Conservation (phyloP, 331 rosid genomes). For the Rosa hybrid region DNA sequence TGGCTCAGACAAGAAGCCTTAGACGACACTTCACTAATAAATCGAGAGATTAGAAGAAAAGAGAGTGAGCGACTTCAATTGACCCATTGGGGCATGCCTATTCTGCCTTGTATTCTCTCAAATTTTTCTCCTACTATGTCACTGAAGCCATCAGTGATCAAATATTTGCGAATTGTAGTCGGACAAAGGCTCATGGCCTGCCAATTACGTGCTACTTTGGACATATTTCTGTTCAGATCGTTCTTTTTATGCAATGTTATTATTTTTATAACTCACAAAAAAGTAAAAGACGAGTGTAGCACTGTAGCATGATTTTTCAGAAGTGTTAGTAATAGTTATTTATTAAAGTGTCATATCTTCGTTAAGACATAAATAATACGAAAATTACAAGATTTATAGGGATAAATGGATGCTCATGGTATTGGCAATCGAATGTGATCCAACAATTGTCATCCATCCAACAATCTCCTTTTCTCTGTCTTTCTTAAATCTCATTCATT, state of each 20-base stretch:
- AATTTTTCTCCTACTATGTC: not conserved
- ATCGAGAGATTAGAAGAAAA: not conserved
- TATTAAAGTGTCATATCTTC: no score
- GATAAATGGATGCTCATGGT: not conserved
- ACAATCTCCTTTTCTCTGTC: not conserved
- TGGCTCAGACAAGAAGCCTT: slow-evolving; percentile 7
- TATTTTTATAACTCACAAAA: no score
- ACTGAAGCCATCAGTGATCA: not conserved
- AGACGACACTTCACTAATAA: not conserved
- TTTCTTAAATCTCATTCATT: not conserved
- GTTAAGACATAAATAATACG: not conserved
- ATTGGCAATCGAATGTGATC: not conserved
- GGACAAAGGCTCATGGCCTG: no score
- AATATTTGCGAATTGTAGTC: not conserved
- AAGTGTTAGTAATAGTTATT: no score
- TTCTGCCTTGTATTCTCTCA: not conserved
- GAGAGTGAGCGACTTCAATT: not conserved
- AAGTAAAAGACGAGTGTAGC: no score
- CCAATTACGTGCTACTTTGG: no score
- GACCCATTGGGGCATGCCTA: not conserved
- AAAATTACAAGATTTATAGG: not conserved
- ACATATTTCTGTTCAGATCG: no score
- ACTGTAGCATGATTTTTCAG: no score
- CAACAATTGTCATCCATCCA: not conserved
- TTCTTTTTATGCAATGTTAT: no score